Percentiles rank a stretch among this genome's conserved stretches.
phyloP scores from a whole-genome alignment of 2,329 filamentous ascomycete species.

The Verticillium zaregamsianum region DNA sequence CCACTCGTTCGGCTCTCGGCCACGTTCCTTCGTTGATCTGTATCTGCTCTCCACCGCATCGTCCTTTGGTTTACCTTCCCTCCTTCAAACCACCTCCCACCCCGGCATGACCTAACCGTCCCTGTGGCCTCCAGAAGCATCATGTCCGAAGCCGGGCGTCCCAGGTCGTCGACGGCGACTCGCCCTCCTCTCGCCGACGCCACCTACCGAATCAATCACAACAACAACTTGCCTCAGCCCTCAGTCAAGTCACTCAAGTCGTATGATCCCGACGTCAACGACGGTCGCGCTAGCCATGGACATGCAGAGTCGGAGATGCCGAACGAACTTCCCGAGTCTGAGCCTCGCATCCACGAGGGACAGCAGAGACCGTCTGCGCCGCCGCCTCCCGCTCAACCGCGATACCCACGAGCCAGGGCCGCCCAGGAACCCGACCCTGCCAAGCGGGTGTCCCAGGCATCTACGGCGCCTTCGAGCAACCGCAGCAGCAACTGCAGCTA shows the following conservation, averaged over 20 bases:
- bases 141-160: slow-evolving; percentile 12
- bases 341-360: background rate
- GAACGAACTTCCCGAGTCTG: background rate
- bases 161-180: slow-evolving; percentile 6
- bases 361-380: background rate
- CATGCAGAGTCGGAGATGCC: background rate
- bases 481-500: slow-evolving; percentile 35
- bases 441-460: slow-evolving; percentile 35
- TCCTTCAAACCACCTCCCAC: background rate
- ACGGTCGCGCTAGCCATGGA: background rate
- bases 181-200: slow-evolving; percentile 44
- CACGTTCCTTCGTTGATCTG: background rate
- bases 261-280: slow-evolving; percentile 14
- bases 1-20: background rate
- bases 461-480: slow-evolving; percentile 29
- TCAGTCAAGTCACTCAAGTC: slow-evolving; percentile 23
- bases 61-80: background rate
- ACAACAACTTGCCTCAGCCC: slow-evolving; percentile 27
- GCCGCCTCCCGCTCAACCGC: slow-evolving; percentile 9
- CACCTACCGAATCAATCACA: slow-evolving; percentile 39
- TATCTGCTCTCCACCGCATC: background rate
- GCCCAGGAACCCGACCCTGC: slow-evolving; percentile 26
- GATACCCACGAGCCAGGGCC: slow-evolving; percentile 17
- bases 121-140: background rate
- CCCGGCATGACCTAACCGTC: background rate